Evolutionary conservation across 495 filamentous ascomycete species (phyloP).

Genomic region (Collariella sp.): DNA sequence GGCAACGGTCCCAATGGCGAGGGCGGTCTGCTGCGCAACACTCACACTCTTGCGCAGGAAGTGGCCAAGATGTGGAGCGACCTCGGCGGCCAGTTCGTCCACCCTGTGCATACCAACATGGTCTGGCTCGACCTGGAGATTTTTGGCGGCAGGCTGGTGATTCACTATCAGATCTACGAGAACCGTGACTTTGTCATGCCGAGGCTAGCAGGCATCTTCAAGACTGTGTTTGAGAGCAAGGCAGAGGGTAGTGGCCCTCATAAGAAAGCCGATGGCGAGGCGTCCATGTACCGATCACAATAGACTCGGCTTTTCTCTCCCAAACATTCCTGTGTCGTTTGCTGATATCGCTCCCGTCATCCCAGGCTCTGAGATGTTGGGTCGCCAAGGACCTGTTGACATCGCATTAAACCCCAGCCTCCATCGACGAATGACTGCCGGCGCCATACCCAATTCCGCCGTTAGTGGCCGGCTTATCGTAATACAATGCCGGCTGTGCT

Average conservation of each 20-base stretch:
- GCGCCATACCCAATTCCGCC: no score
- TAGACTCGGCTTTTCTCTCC: neutral
- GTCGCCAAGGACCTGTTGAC: no score
- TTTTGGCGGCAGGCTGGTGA: slow-evolving; percentile 46
- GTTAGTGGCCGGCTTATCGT: neutral
- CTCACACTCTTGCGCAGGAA: slow-evolving; percentile 57
- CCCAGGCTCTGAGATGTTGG: no score
- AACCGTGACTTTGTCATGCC: slow-evolving; percentile 41
- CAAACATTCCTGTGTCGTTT: neutral
- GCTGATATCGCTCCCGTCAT: no score
- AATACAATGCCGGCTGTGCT: neutral
- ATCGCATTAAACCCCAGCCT: no score
- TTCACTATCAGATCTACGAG: slow-evolving; percentile 55
- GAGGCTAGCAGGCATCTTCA: slow-evolving; percentile 42
- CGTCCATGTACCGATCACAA: slow-evolving; percentile 19
- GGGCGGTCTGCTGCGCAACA: slow-evolving; percentile 53
- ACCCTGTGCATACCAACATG: slow-evolving; percentile 84
- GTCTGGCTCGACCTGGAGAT: slow-evolving; percentile 75
- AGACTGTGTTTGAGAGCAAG: slow-evolving; percentile 27
- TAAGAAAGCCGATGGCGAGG: slow-evolving; percentile 3
- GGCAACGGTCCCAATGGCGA: slow-evolving; percentile 49
- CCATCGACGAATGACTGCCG: no score
- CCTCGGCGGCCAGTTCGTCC: slow-evolving; percentile 50
- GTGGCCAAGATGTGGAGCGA: slow-evolving; percentile 56
- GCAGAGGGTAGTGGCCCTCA: neutral